Percentiles rank a stretch among this genome's conserved stretches.
Evolutionary conservation across 164 flowering plant species (phyloP).

Genomic region (Malania oleifera): DNA sequence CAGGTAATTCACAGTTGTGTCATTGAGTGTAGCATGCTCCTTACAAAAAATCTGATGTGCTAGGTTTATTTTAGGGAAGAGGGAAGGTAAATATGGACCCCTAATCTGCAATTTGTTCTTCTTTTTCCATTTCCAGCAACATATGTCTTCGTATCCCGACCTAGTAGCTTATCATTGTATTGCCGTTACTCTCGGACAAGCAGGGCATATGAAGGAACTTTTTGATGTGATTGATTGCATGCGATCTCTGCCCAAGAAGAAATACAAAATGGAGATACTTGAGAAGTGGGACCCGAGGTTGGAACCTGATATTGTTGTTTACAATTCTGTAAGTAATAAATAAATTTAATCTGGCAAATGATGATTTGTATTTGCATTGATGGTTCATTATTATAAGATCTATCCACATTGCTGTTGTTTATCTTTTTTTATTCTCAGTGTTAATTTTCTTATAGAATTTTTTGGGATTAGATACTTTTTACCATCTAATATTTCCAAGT

Average conservation of each 20-base stretch:
- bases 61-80: neutral
- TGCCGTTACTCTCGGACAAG: slow-evolving; percentile 95
- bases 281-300: slow-evolving; percentile 77
- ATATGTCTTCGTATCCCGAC: slow-evolving; percentile 77
- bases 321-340: slow-evolving; percentile 70
- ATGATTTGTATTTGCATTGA: neutral
- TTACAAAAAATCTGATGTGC: neutral
- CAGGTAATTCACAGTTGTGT: slow-evolving; percentile 41
- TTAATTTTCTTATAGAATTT: neutral
- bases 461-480: neutral
- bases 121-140: slow-evolving; percentile 45
- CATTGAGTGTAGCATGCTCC: neutral
- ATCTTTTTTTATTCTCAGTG: neutral
- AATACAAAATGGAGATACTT: slow-evolving; percentile 41
- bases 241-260: slow-evolving; percentile 74
- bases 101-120: neutral
- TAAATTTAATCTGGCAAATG: slow-evolving; percentile 1
- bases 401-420: neutral
- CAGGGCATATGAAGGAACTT: slow-evolving; percentile 85
- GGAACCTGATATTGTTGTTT: slow-evolving; percentile 81
- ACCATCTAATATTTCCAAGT: too few species aligned
- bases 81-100: neutral
- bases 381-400: neutral
- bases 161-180: slow-evolving; percentile 78
- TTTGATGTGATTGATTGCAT: slow-evolving; percentile 90